Evolutionary conservation across 345 rosid species (phyloP), one percentile per base, ranked within the genome.

Genomic region (Aurinia saxatilis): DNA sequence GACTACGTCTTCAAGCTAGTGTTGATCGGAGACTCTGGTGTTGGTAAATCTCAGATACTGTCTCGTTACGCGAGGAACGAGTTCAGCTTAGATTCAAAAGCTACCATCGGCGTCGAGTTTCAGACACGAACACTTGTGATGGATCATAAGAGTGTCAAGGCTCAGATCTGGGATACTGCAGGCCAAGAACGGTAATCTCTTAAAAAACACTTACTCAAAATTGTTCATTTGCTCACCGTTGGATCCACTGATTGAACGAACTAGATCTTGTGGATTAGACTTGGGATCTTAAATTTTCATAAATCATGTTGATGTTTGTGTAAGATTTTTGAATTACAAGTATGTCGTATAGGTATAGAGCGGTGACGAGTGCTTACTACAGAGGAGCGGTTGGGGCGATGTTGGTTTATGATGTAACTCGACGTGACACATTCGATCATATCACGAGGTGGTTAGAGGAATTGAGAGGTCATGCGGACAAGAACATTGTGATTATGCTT

Each of bases 91-190:
- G 90, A 90, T 74, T 90, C 95, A 11, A 90, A 90, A 71, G 88
- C 95, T 30, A 90, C 97, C n/a, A 90, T 87, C 68, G 95, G 97
- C 38, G 97, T 87, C 19, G 97, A 90, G 81, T 90, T 90, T 68
- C 97, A 90, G 72, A 90, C 97, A 23, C 80, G 86, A 37, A 83
- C 86, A 12, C 63, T 87, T 33, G 81, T 81, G 5, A 83, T 90
- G 33, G 77, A 85, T 21, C 92, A 89, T 13, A 87, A 90, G 79
- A 84, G 85, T 55, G 84, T 90, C 33, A 87, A 90, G 73, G 97
- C 95, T 48, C 97, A 90, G 95, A 87, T 90, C 95, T 90, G 97
- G 97, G 97, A 90, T 61, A 90, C 97, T 42, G 97, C 97, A 23
- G 97, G 97, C 5, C 97, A 90, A 77, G 97, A 90, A 74, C 73